These are phyloP conservation scores for Adansonia grandidieri DNA, from an alignment of 441 rosid genomes.

Conservation along the genomic window DNA sequence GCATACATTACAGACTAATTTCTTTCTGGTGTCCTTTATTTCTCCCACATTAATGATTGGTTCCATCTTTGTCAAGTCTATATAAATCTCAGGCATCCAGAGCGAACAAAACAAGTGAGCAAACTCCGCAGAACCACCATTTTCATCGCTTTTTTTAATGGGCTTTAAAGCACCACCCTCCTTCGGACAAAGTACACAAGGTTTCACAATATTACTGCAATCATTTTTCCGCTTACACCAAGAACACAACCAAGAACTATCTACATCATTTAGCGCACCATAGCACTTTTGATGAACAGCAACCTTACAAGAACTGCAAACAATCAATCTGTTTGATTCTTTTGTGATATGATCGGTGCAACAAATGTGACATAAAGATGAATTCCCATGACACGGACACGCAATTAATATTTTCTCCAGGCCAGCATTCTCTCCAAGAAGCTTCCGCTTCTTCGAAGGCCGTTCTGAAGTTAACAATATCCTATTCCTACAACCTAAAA, in stretches of 20 bases:
- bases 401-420: slow-evolving; percentile 73
- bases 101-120: slow-evolving; percentile 87
- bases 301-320: slow-evolving; percentile 83
- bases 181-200: slow-evolving; percentile 84
- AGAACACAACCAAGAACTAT: slow-evolving; percentile 76
- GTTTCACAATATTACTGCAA: slow-evolving; percentile 41
- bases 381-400: slow-evolving; percentile 61
- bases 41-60: slow-evolving; percentile 66
- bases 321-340: slow-evolving; percentile 51
- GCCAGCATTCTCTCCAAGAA: slow-evolving; percentile 77
- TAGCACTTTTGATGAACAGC: slow-evolving; percentile 80
- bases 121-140: slow-evolving; percentile 51
- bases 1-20: slow-evolving; percentile 81
- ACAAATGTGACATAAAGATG: slow-evolving; percentile 75
- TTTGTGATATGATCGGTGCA: slow-evolving; percentile 49
- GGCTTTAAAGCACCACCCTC: slow-evolving; percentile 89
- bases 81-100: slow-evolving; percentile 88
- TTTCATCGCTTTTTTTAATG: slow-evolving; percentile 41
- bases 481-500: slow-evolving; percentile 84
- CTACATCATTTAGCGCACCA: slow-evolving; percentile 61
- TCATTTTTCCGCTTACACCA: slow-evolving; percentile 70
- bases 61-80: slow-evolving; percentile 73
- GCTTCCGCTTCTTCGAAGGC: slow-evolving; percentile 89
- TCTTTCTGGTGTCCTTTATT: slow-evolving; percentile 68
- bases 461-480: slow-evolving; percentile 77